phyloP scores from a whole-genome alignment of 75 land plant species.

The Pseudotsuga menziesii region DNA sequence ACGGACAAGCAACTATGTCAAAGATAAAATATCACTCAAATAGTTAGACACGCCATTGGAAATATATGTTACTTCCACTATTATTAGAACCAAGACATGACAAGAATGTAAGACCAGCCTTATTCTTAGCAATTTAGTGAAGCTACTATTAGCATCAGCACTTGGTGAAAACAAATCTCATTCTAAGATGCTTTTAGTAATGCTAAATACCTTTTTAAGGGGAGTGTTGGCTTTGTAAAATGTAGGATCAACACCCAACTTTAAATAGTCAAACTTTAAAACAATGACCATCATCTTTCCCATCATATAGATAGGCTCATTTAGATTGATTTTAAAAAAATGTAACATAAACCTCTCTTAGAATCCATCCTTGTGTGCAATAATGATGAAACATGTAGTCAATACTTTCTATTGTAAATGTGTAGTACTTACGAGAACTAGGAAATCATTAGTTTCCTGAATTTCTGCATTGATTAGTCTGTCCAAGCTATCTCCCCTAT shows the following conservation, averaged over 20 bases:
- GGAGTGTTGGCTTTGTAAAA: background rate
- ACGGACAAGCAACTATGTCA: too few species aligned
- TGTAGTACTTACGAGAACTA: conserved; percentile 60
- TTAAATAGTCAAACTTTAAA: background rate
- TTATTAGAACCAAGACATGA: background rate
- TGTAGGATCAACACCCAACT: background rate
- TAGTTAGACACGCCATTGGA: too few species aligned
- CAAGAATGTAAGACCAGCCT: background rate
- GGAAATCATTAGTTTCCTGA: conserved; percentile 57
- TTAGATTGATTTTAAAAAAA: background rate
- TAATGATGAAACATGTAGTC: background rate
- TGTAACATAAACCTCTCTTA: too few species aligned
- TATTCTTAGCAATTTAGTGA: background rate
- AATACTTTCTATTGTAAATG: background rate
- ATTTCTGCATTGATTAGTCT: conserved; percentile 68
- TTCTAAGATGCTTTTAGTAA: background rate
- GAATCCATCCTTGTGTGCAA: background rate
- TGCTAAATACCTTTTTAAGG: background rate
- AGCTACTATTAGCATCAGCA: background rate
- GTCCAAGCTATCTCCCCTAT: conserved; percentile 87
- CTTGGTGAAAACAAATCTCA: background rate
- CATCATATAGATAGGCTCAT: background rate
- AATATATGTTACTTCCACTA: too few species aligned
- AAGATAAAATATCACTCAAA: too few species aligned
- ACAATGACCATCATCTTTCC: background rate